Conservation (phyloP, 2,329 filamentous ascomycete genomes). For the Colletotrichum magnum region DNA sequence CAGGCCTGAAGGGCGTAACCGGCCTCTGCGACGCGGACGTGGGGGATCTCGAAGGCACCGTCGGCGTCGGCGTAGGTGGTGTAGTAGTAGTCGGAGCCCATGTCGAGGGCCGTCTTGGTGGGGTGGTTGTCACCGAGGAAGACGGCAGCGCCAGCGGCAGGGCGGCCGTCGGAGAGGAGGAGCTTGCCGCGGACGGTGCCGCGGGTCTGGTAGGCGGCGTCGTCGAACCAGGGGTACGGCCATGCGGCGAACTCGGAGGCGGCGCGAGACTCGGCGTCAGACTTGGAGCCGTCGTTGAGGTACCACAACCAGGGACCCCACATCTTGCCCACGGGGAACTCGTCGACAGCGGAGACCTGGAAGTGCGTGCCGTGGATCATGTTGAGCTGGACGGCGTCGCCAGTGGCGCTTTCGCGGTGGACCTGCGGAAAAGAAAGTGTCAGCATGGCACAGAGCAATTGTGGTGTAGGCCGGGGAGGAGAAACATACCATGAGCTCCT, state of each 20-base stretch:
- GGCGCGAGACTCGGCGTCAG: constrained; percentile 56
- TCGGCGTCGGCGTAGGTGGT: constrained; percentile 58
- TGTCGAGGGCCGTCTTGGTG: constrained; percentile 60
- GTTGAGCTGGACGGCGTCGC: constrained; percentile 66
- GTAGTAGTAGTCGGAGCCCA: constrained; percentile 65
- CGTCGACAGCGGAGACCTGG: constrained; percentile 52
- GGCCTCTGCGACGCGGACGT: constrained; percentile 58
- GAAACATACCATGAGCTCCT: constrained; percentile 59
- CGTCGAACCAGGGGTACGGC: constrained; percentile 65
- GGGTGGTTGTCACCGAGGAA: constrained; percentile 49
- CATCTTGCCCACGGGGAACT: constrained; percentile 56
- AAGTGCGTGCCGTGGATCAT: constrained; percentile 69
- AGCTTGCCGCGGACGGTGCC: constrained; percentile 61
- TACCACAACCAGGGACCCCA: constrained; percentile 58
- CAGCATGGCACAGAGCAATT: too few relatives aligned
- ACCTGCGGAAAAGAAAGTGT: constrained; percentile 41
- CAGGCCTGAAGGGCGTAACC: constrained; percentile 65
- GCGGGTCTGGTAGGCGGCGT: constrained; percentile 62
- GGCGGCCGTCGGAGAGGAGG: constrained; percentile 61
- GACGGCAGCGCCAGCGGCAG: constrained; percentile 59
- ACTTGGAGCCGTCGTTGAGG: constrained; percentile 60
- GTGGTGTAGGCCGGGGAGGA: too few relatives aligned
- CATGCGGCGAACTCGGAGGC: constrained; percentile 58
- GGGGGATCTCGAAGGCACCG: constrained; percentile 58
- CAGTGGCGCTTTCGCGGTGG: constrained; percentile 64